phyloP scores from a whole-genome alignment of 2,329 filamentous ascomycete genomes.

The Herpotrichia juniperi region DNA sequence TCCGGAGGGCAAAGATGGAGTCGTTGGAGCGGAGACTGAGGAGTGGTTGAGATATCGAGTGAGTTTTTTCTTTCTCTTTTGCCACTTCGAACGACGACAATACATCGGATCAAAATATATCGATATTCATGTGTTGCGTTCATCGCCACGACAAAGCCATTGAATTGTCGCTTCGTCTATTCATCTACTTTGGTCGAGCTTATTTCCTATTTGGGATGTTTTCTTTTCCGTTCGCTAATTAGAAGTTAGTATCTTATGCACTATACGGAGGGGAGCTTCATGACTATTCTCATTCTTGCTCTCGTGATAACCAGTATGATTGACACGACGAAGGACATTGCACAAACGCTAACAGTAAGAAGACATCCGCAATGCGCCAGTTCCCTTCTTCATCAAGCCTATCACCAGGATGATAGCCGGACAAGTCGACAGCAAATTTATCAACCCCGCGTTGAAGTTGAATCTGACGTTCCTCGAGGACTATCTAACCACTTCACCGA shows the following conservation, averaged over 20 bases:
- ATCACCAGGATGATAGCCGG: constrained; percentile 63
- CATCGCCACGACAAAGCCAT: background rate
- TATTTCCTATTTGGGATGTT: background rate
- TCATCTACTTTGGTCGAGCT: background rate
- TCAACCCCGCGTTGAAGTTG: constrained; percentile 54
- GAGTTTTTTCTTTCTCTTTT: constrained; percentile 12
- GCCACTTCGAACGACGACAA: too few relatives aligned
- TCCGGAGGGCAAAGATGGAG: constrained; percentile 58
- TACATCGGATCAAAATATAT: background rate
- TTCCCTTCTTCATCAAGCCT: constrained; percentile 73
- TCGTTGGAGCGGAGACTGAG: constrained; percentile 64
- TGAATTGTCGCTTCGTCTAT: background rate
- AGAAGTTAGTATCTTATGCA: constrained; percentile 63
- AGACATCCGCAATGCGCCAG: constrained; percentile 57
- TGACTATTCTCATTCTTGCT: constrained; percentile 70
- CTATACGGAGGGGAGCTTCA: constrained; percentile 84
- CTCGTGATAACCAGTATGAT: constrained; percentile 66
- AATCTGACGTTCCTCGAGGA: constrained; percentile 59
- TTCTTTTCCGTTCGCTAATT: constrained; percentile 55
- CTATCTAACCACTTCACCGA: constrained; percentile 54
- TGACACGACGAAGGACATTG: background rate
- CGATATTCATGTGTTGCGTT: background rate
- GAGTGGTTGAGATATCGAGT: constrained; percentile 63
- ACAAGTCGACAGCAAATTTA: constrained; percentile 52
- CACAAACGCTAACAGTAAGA: constrained; percentile 12